phyloP scores from a whole-genome alignment of 805 yeast genomes.

The Monosporozyma aerobia region DNA sequence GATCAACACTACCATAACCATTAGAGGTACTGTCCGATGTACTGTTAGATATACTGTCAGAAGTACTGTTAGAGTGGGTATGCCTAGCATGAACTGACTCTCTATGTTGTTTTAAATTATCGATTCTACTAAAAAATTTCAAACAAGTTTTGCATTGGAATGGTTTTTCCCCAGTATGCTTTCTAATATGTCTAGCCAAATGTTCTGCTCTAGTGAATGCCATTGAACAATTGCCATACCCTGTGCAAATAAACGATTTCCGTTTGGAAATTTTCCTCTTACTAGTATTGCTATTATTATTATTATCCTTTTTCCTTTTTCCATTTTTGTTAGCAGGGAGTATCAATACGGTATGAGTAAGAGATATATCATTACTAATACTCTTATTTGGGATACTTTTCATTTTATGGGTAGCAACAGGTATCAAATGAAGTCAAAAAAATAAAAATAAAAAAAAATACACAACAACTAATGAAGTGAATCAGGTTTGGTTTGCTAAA shows the following conservation, averaged over 20 bases:
- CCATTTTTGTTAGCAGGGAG: not conserved
- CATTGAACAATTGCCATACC: constrained; percentile 81
- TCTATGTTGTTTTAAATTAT: constrained; percentile 83
- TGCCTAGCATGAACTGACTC: constrained; percentile 62
- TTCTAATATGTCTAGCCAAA: constrained; percentile 82
- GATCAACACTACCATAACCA: not conserved
- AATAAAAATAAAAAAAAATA: not conserved
- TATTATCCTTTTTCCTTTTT: not conserved
- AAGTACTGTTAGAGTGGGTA: not conserved
- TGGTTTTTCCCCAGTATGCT: constrained; percentile 93
- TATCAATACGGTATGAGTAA: not conserved
- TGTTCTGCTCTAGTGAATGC: constrained; percentile 87
- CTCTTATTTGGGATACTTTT: not conserved
- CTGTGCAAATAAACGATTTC: constrained; percentile 75
- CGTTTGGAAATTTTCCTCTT: not conserved
- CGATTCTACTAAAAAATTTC: constrained; percentile 72
- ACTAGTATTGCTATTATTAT: not conserved
- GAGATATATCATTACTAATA: not conserved
- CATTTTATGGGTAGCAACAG: not conserved
- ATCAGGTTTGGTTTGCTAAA: not conserved
- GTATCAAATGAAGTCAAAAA: too few species aligned
- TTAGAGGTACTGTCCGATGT: not conserved
- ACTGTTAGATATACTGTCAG: too few species aligned
- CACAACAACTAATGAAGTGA: not conserved
- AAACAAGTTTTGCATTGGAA: constrained; percentile 78